Conservation (phyloP, 176 grass and related monocot genomes). For the Thinopyrum elongatum region DNA sequence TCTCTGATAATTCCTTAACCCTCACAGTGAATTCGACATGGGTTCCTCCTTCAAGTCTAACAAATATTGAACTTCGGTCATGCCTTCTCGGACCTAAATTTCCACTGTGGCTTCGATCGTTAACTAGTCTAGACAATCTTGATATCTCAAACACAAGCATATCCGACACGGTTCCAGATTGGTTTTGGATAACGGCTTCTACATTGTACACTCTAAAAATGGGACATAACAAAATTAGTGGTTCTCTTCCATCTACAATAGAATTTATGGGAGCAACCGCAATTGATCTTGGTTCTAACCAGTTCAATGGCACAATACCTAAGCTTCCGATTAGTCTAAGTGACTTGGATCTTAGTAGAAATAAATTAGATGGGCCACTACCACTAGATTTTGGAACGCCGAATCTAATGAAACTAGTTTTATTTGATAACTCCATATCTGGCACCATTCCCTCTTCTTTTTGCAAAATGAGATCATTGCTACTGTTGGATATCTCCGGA, state of each 20-base stretch:
- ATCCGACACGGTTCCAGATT: conserved; percentile 1
- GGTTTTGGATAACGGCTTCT: conserved; percentile 30
- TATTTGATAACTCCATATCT: conserved; percentile 23
- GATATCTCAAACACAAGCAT: conserved; percentile 43
- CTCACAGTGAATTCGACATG: too few relatives aligned
- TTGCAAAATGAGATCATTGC: not conserved
- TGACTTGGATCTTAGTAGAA: conserved; percentile 6
- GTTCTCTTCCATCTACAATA: not conserved
- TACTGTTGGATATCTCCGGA: not conserved
- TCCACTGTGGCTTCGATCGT: too few relatives aligned
- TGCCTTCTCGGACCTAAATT: too few relatives aligned
- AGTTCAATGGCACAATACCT: conserved; percentile 19
- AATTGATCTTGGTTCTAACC: conserved; percentile 36
- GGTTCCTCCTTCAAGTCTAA: too few relatives aligned
- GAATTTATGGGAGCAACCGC: not conserved
- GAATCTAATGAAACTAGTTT: not conserved
- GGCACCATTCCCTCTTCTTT: conserved; percentile 36
- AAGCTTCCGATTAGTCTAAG: conserved; percentile 16
- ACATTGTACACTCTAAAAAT: not conserved
- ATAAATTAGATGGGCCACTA: conserved; percentile 28
- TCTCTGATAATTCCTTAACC: too few relatives aligned
- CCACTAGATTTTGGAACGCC: not conserved
- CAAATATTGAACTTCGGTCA: too few relatives aligned
- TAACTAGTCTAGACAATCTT: not conserved
- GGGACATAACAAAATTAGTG: conserved; percentile 24